A percentile compares a stretch with the other conserved stretches of the same genome.
phyloP scores from a whole-genome alignment of 1,284 basidiomycete genomes.

The Cystobasidiaceae sp. region DNA sequence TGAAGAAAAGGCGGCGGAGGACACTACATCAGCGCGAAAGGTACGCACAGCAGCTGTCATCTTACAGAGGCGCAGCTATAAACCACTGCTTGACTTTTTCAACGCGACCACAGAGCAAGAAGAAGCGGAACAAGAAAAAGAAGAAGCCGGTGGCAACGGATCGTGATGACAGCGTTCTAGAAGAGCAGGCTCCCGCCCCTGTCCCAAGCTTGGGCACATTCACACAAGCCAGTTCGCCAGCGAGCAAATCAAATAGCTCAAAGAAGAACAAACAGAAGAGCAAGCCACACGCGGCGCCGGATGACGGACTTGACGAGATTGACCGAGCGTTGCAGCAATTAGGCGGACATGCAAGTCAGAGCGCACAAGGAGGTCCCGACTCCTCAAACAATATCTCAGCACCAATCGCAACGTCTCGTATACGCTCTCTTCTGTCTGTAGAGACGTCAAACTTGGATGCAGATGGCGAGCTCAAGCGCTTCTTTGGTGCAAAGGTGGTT shows the following conservation, averaged over 20 bases:
- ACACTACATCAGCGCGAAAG: slow-evolving; percentile 35
- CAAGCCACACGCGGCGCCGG: slow-evolving; percentile 24
- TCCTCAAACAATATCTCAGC: slow-evolving; percentile 11
- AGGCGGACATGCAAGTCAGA: slow-evolving; percentile 58
- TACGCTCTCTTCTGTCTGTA: slow-evolving; percentile 61
- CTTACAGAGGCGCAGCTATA: not conserved
- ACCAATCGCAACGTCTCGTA: slow-evolving; percentile 27
- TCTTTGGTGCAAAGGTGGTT: slow-evolving; percentile 85
- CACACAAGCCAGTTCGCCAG: slow-evolving; percentile 47
- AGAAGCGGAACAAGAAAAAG: slow-evolving; percentile 56
- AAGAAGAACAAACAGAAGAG: slow-evolving; percentile 35
- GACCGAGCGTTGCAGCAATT: slow-evolving; percentile 77
- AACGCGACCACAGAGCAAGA: slow-evolving; percentile 46
- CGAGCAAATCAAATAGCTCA: slow-evolving; percentile 52
- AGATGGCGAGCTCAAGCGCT: slow-evolving; percentile 79
- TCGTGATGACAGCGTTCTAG: not conserved
- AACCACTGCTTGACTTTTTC: not conserved
- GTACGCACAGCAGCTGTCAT: too few species aligned
- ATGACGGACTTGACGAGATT: slow-evolving; percentile 68
- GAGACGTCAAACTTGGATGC: slow-evolving; percentile 73
- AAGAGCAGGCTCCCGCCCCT: slow-evolving; percentile 44
- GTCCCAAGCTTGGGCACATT: not conserved
- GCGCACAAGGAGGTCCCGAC: not conserved
- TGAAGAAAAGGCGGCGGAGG: slow-evolving; percentile 45
- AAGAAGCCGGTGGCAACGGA: slow-evolving; percentile 2